Evolutionary conservation across 371 early-diverging fungal genomes (phyloP).

Genomic region (Rhizopus sp.): DNA sequence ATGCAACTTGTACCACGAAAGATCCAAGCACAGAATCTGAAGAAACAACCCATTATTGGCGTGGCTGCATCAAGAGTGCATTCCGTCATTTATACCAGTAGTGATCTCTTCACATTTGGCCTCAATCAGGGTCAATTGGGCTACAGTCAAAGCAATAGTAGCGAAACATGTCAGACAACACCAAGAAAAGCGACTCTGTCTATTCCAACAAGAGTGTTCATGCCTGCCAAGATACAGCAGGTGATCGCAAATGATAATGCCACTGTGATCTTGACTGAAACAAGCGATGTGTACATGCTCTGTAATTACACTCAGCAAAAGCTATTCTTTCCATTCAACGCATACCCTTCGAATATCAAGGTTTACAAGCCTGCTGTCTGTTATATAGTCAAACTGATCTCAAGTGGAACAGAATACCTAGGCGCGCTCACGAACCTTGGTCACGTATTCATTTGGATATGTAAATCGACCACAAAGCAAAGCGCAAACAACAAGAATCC

Average conservation of each 20-base stretch:
- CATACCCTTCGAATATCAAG: slow-evolving; percentile 49
- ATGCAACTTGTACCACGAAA: slow-evolving; percentile 59
- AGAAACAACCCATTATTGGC: slow-evolving; percentile 58
- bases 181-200: slow-evolving; percentile 53
- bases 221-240: slow-evolving; percentile 46
- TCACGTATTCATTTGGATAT: slow-evolving; percentile 59
- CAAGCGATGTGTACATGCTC: slow-evolving; percentile 51
- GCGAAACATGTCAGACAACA: slow-evolving; percentile 37
- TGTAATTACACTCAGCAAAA: slow-evolving; percentile 51
- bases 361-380: slow-evolving; percentile 24
- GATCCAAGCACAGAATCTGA: slow-evolving; percentile 55
- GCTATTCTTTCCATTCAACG: slow-evolving; percentile 45
- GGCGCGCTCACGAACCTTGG: slow-evolving; percentile 54
- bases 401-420: slow-evolving; percentile 49
- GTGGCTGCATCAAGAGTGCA: slow-evolving; percentile 75
- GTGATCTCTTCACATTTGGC: slow-evolving; percentile 74
- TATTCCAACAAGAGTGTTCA: slow-evolving; percentile 53
- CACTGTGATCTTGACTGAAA: slow-evolving; percentile 50
- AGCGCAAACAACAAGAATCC: slow-evolving; percentile 6
- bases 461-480: slow-evolving; percentile 12
- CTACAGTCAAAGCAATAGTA: slow-evolving; percentile 50
- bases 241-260: slow-evolving; percentile 59
- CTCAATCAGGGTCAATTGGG: slow-evolving; percentile 76
- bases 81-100: slow-evolving; percentile 61
- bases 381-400: slow-evolving; percentile 29